Evolutionary conservation across 257 asterid genomes (phyloP), one percentile per base, ranked within the genome.

Genomic region (Lycium ferocissimum): DNA sequence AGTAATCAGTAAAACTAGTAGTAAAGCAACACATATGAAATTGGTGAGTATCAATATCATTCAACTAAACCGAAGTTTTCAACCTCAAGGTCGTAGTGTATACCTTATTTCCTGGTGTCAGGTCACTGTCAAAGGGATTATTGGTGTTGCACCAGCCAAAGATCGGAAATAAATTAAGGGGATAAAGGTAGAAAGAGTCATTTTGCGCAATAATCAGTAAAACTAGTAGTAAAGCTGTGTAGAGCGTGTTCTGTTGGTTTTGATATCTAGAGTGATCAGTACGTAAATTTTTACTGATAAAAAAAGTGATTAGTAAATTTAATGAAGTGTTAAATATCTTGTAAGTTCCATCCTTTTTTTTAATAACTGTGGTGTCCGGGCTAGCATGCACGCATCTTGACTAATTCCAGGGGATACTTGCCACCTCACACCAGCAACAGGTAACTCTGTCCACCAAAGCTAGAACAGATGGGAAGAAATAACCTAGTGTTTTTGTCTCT

Each of bases 41-140:
- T 97, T 86, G 99, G 99, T 95, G 85, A 91, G 85, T 79, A 80
- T 83, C 79, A 38, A 2, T 79, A 75, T 67, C 53, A 51, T n/a
- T 76, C 37, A 78, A 26, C 82, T 51, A 26, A 14, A 20, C 26
- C 7, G 22, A 76, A 51, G 63, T 51, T 76, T 51, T 76, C 47
- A 13, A 76, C 82, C 45, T 20, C 6, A 20, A 49, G 26, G 63
- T 76, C 15, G 51, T 26, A 51, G 61, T 75, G 80, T 75, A 20
- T 49, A 20, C 81, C 81, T 75, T 22, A 49, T 75, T 75, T 75
- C 81, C 81, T 22, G 81, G 62, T 75, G 20, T 75, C 40, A 7
- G 22, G 22, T 45, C 85, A 56, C 14, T 53, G 18, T 67, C 37
- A 62, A 83, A 49, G 80, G 79, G 61, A 73, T 53, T 83, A 38